Evolutionary conservation across 225 moss, liverwort and hornwort genomes (phyloP).

Genomic region (Straminergon stramineum): DNA sequence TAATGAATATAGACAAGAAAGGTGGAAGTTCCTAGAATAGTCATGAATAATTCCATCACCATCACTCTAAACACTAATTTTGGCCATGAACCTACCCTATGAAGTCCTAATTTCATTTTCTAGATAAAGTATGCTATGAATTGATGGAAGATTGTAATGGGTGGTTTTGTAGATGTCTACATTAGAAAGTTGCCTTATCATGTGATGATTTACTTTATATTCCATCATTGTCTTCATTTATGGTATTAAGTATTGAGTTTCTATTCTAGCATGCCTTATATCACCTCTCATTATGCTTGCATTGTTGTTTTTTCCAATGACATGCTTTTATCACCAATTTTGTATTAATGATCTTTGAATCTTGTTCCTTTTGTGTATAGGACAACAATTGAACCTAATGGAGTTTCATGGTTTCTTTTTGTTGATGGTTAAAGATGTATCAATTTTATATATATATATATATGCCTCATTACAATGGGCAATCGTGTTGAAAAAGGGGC

Average conservation of each 20-base stretch:
- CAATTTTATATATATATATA: too few species aligned
- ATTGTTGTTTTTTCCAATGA: neutral
- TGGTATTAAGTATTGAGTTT: neutral
- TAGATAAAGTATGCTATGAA: too few species aligned
- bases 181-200: too few species aligned
- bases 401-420: rapidly evolving
- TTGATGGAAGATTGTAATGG: too few species aligned
- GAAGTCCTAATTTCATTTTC: too few species aligned
- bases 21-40: too few species aligned
- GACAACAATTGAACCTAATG: neutral
- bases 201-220: too few species aligned
- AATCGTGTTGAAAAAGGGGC: neutral
- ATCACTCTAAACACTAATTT: too few species aligned
- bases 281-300: neutral
- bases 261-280: neutral
- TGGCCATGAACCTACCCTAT: too few species aligned
- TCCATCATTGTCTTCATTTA: neutral
- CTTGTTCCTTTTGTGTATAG: rapidly evolving
- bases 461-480: rapidly evolving
- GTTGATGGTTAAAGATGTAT: neutral
- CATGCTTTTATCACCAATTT: neutral
- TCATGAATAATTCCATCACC: too few species aligned
- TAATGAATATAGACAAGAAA: too few species aligned
- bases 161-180: too few species aligned
- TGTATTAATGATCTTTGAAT: neutral